These are phyloP conservation scores for Ophiognomonia clavigignenti-juglandacearum DNA, from an alignment of 2,329 filamentous ascomycete genomes.

Conservation along the genomic window DNA sequence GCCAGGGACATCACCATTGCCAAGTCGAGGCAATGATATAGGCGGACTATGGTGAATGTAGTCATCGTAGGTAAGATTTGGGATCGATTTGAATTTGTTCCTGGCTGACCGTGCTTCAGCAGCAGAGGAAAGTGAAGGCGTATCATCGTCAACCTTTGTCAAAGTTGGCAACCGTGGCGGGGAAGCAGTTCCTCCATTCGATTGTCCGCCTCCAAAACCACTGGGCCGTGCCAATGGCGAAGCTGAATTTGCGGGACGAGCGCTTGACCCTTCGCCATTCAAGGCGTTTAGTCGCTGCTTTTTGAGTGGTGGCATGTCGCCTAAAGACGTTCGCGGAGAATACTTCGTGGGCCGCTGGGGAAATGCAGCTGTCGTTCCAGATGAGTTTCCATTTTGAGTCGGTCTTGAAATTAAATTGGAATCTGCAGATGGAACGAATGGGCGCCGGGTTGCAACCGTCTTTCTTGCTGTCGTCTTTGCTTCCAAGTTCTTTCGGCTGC, in stretches of 20 bases:
- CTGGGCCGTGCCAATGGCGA: neutral
- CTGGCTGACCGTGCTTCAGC: neutral
- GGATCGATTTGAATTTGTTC: neutral
- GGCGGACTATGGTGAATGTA: neutral
- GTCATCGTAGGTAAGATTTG: no score
- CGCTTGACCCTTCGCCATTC: neutral
- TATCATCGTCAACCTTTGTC: neutral
- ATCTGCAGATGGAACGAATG: slow-evolving; percentile 1
- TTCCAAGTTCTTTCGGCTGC: slow-evolving; percentile 10
- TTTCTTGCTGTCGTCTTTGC: slow-evolving; percentile 15
- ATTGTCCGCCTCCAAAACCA: neutral
- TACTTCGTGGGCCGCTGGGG: neutral
- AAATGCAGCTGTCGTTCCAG: neutral
- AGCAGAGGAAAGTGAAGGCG: neutral
- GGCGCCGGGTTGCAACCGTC: slow-evolving; percentile 7
- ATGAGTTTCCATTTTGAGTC: slow-evolving; percentile 1
- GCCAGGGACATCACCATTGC: neutral
- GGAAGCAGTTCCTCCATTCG: neutral
- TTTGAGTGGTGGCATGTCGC: slow-evolving; percentile 8
- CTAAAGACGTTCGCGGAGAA: neutral
- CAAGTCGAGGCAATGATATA: neutral
- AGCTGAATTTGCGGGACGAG: neutral
- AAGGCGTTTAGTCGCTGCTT: slow-evolving; percentile 12
- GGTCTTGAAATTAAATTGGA: no score
- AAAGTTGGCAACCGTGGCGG: neutral